These are phyloP conservation scores for Magnusiomyces suaveolens DNA, from an alignment of 1,139 yeast species.

Conservation along the genomic window DNA sequence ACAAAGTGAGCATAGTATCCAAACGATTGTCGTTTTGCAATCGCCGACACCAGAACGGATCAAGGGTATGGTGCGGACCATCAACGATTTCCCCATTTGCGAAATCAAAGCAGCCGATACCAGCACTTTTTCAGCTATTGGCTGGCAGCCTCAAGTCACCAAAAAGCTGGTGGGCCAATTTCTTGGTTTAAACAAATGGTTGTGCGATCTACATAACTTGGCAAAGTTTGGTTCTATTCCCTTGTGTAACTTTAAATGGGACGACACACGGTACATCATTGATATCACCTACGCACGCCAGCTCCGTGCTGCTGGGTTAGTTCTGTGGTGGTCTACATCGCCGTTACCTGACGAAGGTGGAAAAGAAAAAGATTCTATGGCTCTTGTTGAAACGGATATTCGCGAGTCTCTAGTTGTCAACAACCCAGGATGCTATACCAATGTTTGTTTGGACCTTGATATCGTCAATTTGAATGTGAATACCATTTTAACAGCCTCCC, in stretches of 20 bases:
- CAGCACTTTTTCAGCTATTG: slow-evolving; percentile 61
- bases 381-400: slow-evolving; percentile 43
- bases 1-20: slow-evolving; percentile 61
- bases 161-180: slow-evolving; percentile 63
- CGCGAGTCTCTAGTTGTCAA: slow-evolving; percentile 66
- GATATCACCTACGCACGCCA: slow-evolving; percentile 83
- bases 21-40: slow-evolving; percentile 59
- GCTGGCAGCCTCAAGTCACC: slow-evolving; percentile 74
- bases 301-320: slow-evolving; percentile 52
- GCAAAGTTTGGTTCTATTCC: slow-evolving; percentile 76
- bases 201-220: slow-evolving; percentile 53
- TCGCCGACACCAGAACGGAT: slow-evolving; percentile 48
- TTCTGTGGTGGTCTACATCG: slow-evolving; percentile 87
- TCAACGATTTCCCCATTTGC: slow-evolving; percentile 54
- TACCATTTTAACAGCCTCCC: slow-evolving; percentile 73
- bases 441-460: slow-evolving; percentile 70
- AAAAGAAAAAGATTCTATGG: slow-evolving; percentile 47
- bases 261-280: slow-evolving; percentile 66
- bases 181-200: slow-evolving; percentile 66
- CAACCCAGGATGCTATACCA: slow-evolving; percentile 70
- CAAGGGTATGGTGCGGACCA: slow-evolving; percentile 24
- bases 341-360: slow-evolving; percentile 88
- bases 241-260: slow-evolving; percentile 69
- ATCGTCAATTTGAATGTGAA: slow-evolving; percentile 74
- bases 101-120: slow-evolving; percentile 40